These are phyloP conservation scores for Ceratobasidium sp. DNA, from an alignment of 1,284 basidiomycete species.

Conservation along the genomic window DNA sequence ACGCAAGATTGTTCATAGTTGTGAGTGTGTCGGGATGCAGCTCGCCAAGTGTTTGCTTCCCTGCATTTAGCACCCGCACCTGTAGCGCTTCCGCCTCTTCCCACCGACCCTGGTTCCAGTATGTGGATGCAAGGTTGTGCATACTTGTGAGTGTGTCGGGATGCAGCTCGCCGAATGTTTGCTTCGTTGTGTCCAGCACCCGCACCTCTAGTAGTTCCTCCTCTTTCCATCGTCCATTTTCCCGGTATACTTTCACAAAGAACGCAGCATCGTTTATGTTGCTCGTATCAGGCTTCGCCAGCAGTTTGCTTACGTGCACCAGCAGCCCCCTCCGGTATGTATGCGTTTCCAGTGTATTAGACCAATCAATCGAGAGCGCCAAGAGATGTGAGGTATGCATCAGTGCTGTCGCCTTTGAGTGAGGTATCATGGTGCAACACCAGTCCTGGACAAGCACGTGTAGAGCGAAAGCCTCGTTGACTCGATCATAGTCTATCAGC, in stretches of 20 bases:
- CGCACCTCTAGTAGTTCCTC: neutral
- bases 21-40: too few relatives aligned
- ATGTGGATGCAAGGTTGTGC: too few relatives aligned
- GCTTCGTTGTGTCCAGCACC: neutral
- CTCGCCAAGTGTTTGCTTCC: too few relatives aligned
- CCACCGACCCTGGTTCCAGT: too few relatives aligned
- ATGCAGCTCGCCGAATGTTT: neutral
- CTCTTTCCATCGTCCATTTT: neutral
- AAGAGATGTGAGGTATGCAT: neutral
- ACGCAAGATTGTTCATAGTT: too few relatives aligned
- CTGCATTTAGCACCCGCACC: too few relatives aligned
- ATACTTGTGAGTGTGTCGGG: neutral
- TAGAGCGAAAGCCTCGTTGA: neutral
- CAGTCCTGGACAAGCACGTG: slow-evolving; percentile 5
- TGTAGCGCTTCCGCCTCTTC: too few relatives aligned
- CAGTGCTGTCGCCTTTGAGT: neutral
- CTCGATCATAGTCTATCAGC: slow-evolving; percentile 12
- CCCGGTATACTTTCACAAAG: neutral
- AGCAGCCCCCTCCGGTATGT: neutral
- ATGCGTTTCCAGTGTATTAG: too few relatives aligned
- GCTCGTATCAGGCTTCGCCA: neutral
- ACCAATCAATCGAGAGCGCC: neutral
- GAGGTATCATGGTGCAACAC: neutral
- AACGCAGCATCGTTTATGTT: neutral
- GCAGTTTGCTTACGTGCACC: neutral